These are phyloP conservation scores for Acorus calamus DNA, from an alignment of 106 monocot species.

Conservation along the genomic window DNA sequence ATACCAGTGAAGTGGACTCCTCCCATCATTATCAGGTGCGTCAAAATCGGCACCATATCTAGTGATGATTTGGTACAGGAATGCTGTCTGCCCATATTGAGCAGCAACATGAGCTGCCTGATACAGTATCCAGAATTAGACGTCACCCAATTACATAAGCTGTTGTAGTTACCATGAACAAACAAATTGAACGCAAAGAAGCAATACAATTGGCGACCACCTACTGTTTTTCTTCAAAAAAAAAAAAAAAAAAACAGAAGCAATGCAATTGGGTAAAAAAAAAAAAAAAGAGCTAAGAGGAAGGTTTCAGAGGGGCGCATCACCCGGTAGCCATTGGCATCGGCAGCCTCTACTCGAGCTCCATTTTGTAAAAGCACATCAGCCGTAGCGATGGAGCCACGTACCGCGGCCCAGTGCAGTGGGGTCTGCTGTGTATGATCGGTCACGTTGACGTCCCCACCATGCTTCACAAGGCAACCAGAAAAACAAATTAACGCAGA, in stretches of 20 bases:
- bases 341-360: slow-evolving; percentile 59
- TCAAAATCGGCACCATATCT: slow-evolving; percentile 70
- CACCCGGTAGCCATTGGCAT: slow-evolving; percentile 88
- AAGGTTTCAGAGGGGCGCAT: neutral
- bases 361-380: slow-evolving; percentile 80
- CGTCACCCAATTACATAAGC: neutral
- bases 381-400: slow-evolving; percentile 47
- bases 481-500: neutral
- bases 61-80: slow-evolving; percentile 55
- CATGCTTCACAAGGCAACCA: slow-evolving; percentile 37
- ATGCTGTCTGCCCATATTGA: slow-evolving; percentile 71
- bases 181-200: no score
- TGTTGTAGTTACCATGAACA: no score
- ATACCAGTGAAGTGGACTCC: slow-evolving; percentile 76
- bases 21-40: slow-evolving; percentile 59
- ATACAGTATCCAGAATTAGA: slow-evolving; percentile 15
- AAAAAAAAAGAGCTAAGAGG: neutral
- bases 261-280: neutral
- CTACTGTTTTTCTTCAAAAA: no score
- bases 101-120: slow-evolving; percentile 95
- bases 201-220: no score
- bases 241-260: neutral
- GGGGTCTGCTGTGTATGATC: slow-evolving; percentile 67
- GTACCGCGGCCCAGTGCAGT: slow-evolving; percentile 90
- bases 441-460: slow-evolving; percentile 58